phyloP scores from a whole-genome alignment of 805 yeast genomes.

The Isabelozyma heimii region DNA sequence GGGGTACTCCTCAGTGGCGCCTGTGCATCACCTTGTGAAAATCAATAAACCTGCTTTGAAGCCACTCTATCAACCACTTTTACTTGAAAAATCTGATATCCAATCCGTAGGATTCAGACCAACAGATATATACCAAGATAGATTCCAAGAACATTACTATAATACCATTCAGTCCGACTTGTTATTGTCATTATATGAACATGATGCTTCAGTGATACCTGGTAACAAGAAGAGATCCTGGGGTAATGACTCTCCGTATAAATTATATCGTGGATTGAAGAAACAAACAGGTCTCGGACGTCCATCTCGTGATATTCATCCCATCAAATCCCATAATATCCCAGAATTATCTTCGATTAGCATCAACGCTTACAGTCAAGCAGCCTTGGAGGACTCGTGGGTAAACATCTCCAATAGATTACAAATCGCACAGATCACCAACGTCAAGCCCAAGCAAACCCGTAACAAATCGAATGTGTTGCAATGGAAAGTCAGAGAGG shows the following conservation, averaged over 20 bases:
- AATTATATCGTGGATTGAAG: conserved; percentile 73
- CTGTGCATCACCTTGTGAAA: conserved; percentile 87
- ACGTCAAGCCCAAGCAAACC: conserved; percentile 71
- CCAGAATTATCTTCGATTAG: conserved; percentile 70
- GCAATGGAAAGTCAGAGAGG: conserved; percentile 82
- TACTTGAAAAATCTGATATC: conserved; percentile 68
- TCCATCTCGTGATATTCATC: conserved; percentile 71
- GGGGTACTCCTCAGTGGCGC: conserved; percentile 69
- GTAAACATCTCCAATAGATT: conserved; percentile 72
- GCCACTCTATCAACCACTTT: conserved; percentile 68
- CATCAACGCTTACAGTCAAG: conserved; percentile 73
- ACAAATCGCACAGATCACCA: conserved; percentile 92
- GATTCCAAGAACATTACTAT: conserved; percentile 72
- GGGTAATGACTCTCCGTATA: conserved; percentile 87
- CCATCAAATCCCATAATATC: conserved; percentile 64
- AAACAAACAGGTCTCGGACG: conserved; percentile 75
- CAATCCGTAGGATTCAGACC: conserved; percentile 80
- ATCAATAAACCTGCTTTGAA: conserved; percentile 73
- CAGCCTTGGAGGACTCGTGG: conserved; percentile 68
- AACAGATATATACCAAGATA: conserved; percentile 68
- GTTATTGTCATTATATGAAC: conserved; percentile 72
- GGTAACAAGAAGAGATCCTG: conserved; percentile 81
- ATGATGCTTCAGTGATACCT: conserved; percentile 48
- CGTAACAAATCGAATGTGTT: conserved; percentile 78
- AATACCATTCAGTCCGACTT: conserved; percentile 76